phyloP scores from a whole-genome alignment of 192 early-diverging fungal genomes.

The Mortierella antarctica region DNA sequence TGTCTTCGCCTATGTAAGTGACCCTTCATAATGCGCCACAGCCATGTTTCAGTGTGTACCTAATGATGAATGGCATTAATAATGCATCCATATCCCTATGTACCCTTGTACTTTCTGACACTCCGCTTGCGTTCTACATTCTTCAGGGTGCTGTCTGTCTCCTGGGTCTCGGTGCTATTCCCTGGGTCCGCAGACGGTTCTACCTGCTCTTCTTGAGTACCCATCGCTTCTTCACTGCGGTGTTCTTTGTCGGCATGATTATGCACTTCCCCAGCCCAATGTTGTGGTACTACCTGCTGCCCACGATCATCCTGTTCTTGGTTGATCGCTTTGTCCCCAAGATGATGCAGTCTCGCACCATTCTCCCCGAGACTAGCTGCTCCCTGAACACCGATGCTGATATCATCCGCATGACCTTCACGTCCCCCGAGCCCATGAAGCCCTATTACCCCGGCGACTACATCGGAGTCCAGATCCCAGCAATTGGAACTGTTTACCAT shows the following conservation, averaged over 20 bases:
- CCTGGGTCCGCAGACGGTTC: conserved; percentile 41
- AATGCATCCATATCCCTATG: background rate
- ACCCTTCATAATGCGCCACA: background rate
- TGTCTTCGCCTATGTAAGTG: conserved; percentile 50
- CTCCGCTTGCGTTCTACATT: background rate
- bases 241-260: conserved; percentile 48
- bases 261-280: conserved; percentile 43
- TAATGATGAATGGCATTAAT: background rate
- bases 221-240: conserved; percentile 43
- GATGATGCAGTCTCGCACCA: conserved; percentile 26
- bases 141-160: conserved; percentile 44
- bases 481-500: conserved; percentile 34
- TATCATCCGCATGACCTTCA: conserved; percentile 43
- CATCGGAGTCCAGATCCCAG: conserved; percentile 37
- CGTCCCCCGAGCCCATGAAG: conserved; percentile 43
- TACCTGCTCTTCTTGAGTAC: conserved; percentile 46
- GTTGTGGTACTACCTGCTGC: conserved; percentile 51
- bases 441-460: conserved; percentile 55
- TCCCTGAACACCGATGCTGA: conserved; percentile 43
- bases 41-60: background rate
- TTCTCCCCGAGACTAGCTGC: conserved; percentile 22
- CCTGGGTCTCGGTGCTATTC: conserved; percentile 38
- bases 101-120: background rate
- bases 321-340: conserved; percentile 48
- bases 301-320: conserved; percentile 32